These are phyloP conservation scores for Pontederia paniculata DNA, from an alignment of 176 grass and related monocot genomes.

Conservation along the genomic window DNA sequence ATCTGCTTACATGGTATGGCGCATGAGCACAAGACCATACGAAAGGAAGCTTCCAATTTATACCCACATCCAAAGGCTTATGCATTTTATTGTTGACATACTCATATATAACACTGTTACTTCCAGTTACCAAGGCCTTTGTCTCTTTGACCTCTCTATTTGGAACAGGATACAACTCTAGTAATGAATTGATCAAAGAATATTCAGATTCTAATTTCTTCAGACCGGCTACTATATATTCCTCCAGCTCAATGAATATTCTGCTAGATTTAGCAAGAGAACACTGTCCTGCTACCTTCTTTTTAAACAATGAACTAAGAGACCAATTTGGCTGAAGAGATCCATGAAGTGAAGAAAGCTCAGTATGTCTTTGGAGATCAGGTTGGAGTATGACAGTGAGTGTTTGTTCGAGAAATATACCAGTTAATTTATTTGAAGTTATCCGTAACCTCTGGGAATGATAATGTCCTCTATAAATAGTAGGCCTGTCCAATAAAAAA, in stretches of 20 bases:
- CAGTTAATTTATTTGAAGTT: constrained; percentile 33
- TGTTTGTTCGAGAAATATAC: constrained; percentile 74
- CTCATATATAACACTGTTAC: constrained; percentile 45
- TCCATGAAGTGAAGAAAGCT: constrained; percentile 25
- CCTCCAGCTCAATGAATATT: constrained; percentile 74
- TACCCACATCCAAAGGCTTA: constrained; percentile 63
- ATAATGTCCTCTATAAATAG: constrained; percentile 91
- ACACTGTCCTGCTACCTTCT: constrained; percentile 56
- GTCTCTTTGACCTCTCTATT: constrained; percentile 45
- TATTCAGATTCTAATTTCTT: constrained; percentile 24
- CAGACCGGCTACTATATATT: constrained; percentile 29
- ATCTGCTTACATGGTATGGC: constrained; percentile 64
- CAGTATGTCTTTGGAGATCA: constrained; percentile 16
- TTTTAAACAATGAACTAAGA: constrained; percentile 69
- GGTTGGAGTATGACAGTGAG: constrained; percentile 73
- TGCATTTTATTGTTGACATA: constrained; percentile 53
- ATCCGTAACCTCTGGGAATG: constrained; percentile 89
- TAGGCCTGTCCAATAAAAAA: constrained; percentile 75
- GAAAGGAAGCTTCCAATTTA: constrained; percentile 75
- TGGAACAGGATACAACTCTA: constrained; percentile 41
- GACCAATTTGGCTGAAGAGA: constrained; percentile 71
- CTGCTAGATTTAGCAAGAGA: constrained; percentile 61
- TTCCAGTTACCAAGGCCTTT: constrained; percentile 24
- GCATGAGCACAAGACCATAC: constrained; percentile 46
- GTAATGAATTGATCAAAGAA: constrained; percentile 47